Conservation (phyloP, 305 asterid species). For the Ilex paraguariensis region DNA sequence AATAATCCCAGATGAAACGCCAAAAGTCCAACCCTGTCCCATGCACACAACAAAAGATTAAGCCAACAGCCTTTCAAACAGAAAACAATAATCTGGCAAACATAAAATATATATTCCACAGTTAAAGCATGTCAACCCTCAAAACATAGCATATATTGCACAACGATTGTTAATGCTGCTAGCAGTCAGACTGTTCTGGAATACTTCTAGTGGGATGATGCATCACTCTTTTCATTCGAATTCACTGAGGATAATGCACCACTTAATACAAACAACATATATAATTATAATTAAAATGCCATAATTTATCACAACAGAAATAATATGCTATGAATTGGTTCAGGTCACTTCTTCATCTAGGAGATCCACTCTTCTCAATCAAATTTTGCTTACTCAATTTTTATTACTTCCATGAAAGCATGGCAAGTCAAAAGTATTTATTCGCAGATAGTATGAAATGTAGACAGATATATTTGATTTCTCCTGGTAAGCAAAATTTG, state of each 20-base stretch:
- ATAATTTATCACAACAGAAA: no score
- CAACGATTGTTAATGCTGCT: background rate
- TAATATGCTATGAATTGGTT: background rate
- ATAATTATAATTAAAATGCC: no score
- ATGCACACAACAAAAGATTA: conserved; percentile 12
- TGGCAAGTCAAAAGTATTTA: no score
- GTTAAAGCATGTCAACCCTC: background rate
- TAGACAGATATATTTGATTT: no score
- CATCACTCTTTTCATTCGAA: background rate
- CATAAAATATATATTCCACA: background rate
- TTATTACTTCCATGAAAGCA: no score
- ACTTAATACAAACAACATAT: no score
- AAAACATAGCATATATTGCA: background rate
- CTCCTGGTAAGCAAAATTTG: no score
- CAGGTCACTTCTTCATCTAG: conserved; percentile 8
- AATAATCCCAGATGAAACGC: conserved; percentile 64
- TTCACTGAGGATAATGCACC: background rate
- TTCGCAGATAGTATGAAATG: no score
- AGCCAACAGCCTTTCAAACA: conserved; percentile 15
- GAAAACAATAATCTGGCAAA: conserved; percentile 8
- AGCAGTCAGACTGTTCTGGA: background rate
- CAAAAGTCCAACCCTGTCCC: conserved; percentile 73
- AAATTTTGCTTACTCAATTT: background rate
- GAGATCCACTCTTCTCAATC: conserved; percentile 5
- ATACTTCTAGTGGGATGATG: no score